phyloP scores from a whole-genome alignment of 2,329 filamentous ascomycete genomes.

The Neopestalotiopsis sp. region DNA sequence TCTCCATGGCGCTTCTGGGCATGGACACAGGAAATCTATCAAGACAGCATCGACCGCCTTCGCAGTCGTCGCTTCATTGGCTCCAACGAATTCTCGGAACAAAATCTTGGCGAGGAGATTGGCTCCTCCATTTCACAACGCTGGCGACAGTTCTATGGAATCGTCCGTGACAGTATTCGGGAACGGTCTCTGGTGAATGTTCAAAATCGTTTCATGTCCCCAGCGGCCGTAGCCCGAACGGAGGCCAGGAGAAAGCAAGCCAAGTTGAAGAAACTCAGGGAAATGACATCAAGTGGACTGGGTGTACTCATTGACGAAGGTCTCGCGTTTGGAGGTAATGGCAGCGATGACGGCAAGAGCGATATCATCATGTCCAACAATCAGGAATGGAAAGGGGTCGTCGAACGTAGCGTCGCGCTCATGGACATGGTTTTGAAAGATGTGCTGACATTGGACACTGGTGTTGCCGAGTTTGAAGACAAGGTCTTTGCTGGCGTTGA shows the following conservation, averaged over 20 bases:
- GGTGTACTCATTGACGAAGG: slow-evolving; percentile 89
- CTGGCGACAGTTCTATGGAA: slow-evolving; percentile 77
- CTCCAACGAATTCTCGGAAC: slow-evolving; percentile 33
- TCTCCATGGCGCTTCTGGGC: slow-evolving; percentile 77
- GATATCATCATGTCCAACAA: slow-evolving; percentile 48
- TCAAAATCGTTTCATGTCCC: slow-evolving; percentile 74
- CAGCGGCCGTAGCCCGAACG: slow-evolving; percentile 74
- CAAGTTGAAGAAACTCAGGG: slow-evolving; percentile 72
- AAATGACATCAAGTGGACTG: slow-evolving; percentile 84
- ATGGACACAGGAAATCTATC: slow-evolving; percentile 73
- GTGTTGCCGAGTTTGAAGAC: slow-evolving; percentile 68
- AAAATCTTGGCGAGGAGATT: slow-evolving; percentile 35
- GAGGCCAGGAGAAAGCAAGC: slow-evolving; percentile 78
- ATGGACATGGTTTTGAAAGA: slow-evolving; percentile 86
- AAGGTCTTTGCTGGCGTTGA: slow-evolving; percentile 68
- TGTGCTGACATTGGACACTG: slow-evolving; percentile 66
- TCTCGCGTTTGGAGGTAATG: slow-evolving; percentile 68
- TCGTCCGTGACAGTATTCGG: slow-evolving; percentile 76
- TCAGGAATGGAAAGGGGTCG: slow-evolving; percentile 69
- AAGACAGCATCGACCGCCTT: slow-evolving; percentile 58
- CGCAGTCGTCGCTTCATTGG: slow-evolving; percentile 27
- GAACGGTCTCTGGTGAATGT: slow-evolving; percentile 75
- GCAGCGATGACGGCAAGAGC: slow-evolving; percentile 58
- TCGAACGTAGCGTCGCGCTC: slow-evolving; percentile 80
- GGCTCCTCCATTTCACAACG: slow-evolving; percentile 49